Evolutionary conservation across 2,329 filamentous ascomycete species (phyloP).

Genomic region (Blastomyces gilchristii): DNA sequence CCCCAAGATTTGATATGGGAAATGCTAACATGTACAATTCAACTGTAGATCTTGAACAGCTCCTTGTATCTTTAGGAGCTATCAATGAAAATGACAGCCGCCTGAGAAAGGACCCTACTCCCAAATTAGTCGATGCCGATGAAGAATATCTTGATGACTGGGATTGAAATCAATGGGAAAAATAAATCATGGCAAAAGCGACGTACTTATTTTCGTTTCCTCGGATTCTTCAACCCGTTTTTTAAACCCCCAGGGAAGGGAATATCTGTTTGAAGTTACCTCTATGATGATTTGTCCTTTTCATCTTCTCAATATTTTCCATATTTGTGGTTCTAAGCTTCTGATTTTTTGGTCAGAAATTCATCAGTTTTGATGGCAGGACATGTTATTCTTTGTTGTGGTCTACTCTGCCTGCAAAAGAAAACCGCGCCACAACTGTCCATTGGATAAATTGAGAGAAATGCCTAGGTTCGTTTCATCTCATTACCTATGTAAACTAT

Average conservation of each 20-base stretch:
- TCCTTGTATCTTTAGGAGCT: constrained; percentile 74
- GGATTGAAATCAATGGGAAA: constrained; percentile 36
- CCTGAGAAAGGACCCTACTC: constrained; percentile 49
- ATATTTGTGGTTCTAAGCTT: background rate
- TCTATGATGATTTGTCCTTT: background rate
- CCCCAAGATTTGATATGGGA: background rate
- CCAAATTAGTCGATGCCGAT: constrained; percentile 42
- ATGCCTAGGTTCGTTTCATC: background rate
- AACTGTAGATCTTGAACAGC: constrained; percentile 57
- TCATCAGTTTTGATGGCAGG: background rate
- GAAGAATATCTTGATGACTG: constrained; percentile 48
- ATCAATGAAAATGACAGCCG: constrained; percentile 69
- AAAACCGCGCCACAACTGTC: background rate
- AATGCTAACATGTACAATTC: background rate
- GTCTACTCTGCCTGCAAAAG: background rate
- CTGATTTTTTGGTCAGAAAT: background rate
- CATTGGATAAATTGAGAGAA: background rate
- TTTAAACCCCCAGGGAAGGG: background rate
- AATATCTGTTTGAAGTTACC: background rate
- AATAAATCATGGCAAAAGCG: background rate
- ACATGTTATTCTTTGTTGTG: background rate
- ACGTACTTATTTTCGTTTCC: background rate
- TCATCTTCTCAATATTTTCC: background rate
- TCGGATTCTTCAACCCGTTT: background rate
- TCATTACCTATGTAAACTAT: background rate